Evolutionary conservation across 2,329 filamentous ascomycete genomes (phyloP).

Genomic region (Aspergillus sp.): DNA sequence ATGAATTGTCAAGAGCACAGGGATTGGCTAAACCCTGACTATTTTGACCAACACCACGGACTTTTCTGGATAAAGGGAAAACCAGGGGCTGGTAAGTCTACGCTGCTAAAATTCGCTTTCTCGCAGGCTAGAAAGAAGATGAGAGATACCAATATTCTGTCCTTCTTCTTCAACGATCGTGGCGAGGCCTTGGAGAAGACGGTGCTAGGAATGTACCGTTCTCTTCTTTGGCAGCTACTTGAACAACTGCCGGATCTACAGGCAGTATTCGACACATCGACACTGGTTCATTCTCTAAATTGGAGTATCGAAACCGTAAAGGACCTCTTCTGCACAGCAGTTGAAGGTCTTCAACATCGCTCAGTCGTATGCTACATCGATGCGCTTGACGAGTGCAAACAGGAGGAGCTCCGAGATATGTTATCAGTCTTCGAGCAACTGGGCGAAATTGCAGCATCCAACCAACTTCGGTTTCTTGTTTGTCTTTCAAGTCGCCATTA

Average conservation of each 20-base stretch:
- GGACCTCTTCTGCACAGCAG: conserved; percentile 24
- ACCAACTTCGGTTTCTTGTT: conserved; percentile 21
- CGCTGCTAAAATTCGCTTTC: conserved; percentile 44
- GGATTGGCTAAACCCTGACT: conserved; percentile 32
- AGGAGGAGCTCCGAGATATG: conserved; percentile 37
- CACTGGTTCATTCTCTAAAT: conserved; percentile 1
- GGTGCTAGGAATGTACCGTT: conserved; percentile 51
- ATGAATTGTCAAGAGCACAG: conserved; percentile 24
- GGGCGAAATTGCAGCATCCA: conserved; percentile 16
- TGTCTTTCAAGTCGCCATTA: conserved; percentile 47
- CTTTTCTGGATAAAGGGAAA: conserved; percentile 43
- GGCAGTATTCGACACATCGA: conserved; percentile 10
- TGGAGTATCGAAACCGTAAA: conserved; percentile 20
- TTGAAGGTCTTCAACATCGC: conserved; percentile 25
- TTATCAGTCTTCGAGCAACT: conserved; percentile 34
- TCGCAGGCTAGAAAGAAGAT: neutral
- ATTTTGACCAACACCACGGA: conserved; percentile 18
- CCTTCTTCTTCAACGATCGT: conserved; percentile 54
- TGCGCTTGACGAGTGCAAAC: conserved; percentile 46
- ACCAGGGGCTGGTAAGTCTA: conserved; percentile 46
- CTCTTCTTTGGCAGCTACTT: conserved; percentile 51
- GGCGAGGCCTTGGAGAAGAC: conserved; percentile 48
- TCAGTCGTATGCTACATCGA: conserved; percentile 40
- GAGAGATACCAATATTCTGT: conserved; percentile 28
- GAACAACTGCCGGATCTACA: conserved; percentile 34